Evolutionary conservation across 2,329 filamentous ascomycete species (phyloP).

Genomic region (Beauveria varroae): DNA sequence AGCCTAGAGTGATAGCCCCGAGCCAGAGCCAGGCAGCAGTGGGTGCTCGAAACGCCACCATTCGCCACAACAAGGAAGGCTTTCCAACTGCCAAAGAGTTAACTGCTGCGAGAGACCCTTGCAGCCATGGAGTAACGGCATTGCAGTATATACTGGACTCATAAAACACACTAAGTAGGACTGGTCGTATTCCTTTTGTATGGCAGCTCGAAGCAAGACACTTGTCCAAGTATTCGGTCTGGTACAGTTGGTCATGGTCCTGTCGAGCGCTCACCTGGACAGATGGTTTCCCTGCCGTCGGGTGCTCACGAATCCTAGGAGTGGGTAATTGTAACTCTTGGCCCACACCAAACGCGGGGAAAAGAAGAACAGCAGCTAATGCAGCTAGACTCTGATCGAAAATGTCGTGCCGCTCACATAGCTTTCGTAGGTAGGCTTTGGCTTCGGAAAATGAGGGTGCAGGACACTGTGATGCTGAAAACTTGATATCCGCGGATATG

Average conservation of each 20-base stretch:
- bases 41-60: slow-evolving; percentile 17
- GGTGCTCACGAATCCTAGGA: background rate
- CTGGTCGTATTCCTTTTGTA: slow-evolving; percentile 16
- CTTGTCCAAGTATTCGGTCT: slow-evolving; percentile 12
- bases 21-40: slow-evolving; percentile 18
- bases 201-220: slow-evolving; percentile 21
- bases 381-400: background rate
- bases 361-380: background rate
- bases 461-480: background rate
- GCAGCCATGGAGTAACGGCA: slow-evolving; percentile 21
- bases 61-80: slow-evolving; percentile 16
- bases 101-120: slow-evolving; percentile 20
- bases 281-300: background rate
- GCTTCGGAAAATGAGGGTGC: background rate
- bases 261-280: background rate
- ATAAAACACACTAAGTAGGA: slow-evolving; percentile 22
- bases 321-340: background rate
- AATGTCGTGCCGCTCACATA: background rate
- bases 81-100: slow-evolving; percentile 13
- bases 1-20: slow-evolving; percentile 17
- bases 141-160: slow-evolving; percentile 22
- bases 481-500: background rate
- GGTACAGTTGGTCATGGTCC: background rate
- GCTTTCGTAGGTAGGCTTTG: background rate
- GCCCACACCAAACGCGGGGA: background rate